These are phyloP conservation scores for Xylariaceae sp. DNA, from an alignment of 2,329 filamentous ascomycete species.

Conservation along the genomic window DNA sequence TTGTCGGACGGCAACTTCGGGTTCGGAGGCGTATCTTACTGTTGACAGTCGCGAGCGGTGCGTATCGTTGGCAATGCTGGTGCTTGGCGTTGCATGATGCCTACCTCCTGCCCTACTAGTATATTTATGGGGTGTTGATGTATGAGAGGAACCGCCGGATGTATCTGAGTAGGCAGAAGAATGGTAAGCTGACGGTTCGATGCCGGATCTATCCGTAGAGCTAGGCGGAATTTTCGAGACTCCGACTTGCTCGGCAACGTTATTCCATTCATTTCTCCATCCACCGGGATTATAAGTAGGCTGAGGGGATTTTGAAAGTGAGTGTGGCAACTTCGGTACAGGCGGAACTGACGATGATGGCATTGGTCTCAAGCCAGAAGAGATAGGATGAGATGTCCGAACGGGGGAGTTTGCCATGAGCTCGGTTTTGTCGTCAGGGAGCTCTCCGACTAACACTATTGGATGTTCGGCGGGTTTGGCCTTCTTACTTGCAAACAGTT, in stretches of 20 bases:
- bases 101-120: not conserved
- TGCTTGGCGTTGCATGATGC: constrained; percentile 25
- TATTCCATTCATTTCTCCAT: constrained; percentile 34
- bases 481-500: not conserved
- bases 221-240: not conserved
- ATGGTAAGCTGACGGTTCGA: constrained; percentile 1
- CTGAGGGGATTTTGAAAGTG: constrained; percentile 12
- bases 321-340: constrained; percentile 2
- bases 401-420: constrained; percentile 26
- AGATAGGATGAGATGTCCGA: constrained; percentile 12
- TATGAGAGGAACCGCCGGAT: constrained; percentile 3
- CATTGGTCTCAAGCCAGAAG: not conserved
- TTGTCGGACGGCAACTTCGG: constrained; percentile 34
- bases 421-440: constrained; percentile 15
- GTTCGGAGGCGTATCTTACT: constrained; percentile 32
- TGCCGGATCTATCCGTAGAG: constrained; percentile 1
- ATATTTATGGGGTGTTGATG: not conserved
- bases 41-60: constrained; percentile 32
- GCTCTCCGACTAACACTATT: constrained; percentile 4
- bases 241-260: constrained; percentile 21
- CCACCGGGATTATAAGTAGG: constrained; percentile 32
- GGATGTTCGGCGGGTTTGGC: constrained; percentile 2
- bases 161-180: constrained; percentile 9
- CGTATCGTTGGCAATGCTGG: constrained; percentile 29
- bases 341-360: constrained; percentile 8